Conservation (phyloP, 2,329 filamentous ascomycete species). For the Clarireedia monteithiana region DNA sequence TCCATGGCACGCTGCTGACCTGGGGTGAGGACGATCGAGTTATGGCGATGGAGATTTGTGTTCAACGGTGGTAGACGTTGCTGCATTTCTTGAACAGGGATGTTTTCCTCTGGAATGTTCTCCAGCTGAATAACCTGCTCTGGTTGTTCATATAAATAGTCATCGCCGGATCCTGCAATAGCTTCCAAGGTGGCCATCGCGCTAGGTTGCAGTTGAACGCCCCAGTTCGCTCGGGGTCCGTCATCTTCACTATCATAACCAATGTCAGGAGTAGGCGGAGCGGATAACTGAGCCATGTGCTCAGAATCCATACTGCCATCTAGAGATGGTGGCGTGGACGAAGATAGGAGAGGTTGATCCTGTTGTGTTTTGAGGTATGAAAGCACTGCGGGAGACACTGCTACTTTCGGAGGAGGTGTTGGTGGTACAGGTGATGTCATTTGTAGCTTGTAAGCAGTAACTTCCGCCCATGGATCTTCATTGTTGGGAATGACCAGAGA, state of each 20-base stretch:
- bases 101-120: constrained; percentile 18
- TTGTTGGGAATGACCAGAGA: constrained; percentile 42
- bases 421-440: constrained; percentile 51
- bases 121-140: constrained; percentile 46
- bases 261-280: constrained; percentile 75
- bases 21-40: constrained; percentile 37
- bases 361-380: constrained; percentile 62
- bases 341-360: constrained; percentile 66
- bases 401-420: constrained; percentile 59
- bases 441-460: constrained; percentile 36
- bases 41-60: constrained; percentile 32
- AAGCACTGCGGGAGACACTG: constrained; percentile 68
- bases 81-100: constrained; percentile 42
- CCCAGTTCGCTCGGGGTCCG: constrained; percentile 54
- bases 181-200: constrained; percentile 76
- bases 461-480: constrained; percentile 39
- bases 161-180: constrained; percentile 49
- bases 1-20: constrained; percentile 53
- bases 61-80: constrained; percentile 44
- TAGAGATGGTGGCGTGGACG: constrained; percentile 71
- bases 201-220: constrained; percentile 67
- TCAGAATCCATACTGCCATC: constrained; percentile 87
- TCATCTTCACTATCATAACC: constrained; percentile 46
- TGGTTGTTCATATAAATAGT: constrained; percentile 54
- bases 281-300: constrained; percentile 74